These are phyloP conservation scores for Tricholoma sp. DNA, from an alignment of 768 basidiomycete genomes.

Conservation along the genomic window DNA sequence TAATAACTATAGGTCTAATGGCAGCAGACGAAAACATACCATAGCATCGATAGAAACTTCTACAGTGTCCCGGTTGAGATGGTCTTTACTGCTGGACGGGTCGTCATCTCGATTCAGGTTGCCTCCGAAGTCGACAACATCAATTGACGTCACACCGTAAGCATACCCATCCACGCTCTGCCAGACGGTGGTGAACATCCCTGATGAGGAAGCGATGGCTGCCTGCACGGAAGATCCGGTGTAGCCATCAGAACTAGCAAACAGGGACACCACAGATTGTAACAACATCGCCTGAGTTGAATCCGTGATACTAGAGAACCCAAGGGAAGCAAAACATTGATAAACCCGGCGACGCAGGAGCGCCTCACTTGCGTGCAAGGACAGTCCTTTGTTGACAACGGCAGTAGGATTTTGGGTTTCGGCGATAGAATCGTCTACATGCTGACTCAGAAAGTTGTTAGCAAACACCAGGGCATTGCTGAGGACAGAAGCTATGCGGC, in stretches of 20 bases:
- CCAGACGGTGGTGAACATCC: constrained; percentile 84
- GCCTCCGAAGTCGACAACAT: constrained; percentile 42
- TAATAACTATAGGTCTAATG: constrained; percentile 5
- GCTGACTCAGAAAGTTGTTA: constrained; percentile 72
- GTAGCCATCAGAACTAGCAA: constrained; percentile 85
- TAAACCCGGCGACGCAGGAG: constrained; percentile 81
- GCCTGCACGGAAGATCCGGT: constrained; percentile 84
- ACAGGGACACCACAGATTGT: constrained; percentile 74
- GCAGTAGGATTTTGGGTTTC: constrained; percentile 33
- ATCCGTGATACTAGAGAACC: constrained; percentile 74
- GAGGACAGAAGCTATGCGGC: constrained; percentile 82
- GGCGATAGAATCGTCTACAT: constrained; percentile 53
- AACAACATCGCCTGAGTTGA: constrained; percentile 77
- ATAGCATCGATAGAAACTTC: constrained; percentile 75
- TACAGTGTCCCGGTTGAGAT: constrained; percentile 71
- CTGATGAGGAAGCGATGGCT: constrained; percentile 82
- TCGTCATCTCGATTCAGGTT: constrained; percentile 27
- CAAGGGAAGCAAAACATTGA: constrained; percentile 84
- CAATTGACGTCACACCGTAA: constrained; percentile 79
- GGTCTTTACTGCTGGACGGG: constrained; percentile 34
- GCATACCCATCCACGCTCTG: constrained; percentile 84
- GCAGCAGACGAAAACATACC: constrained; percentile 38
- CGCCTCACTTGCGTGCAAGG: constrained; percentile 74
- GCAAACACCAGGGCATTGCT: constrained; percentile 89
- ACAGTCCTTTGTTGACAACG: constrained; percentile 37